These are phyloP conservation scores for Vitellaria paradoxa DNA, from an alignment of 179 eudicot species.

Conservation along the genomic window DNA sequence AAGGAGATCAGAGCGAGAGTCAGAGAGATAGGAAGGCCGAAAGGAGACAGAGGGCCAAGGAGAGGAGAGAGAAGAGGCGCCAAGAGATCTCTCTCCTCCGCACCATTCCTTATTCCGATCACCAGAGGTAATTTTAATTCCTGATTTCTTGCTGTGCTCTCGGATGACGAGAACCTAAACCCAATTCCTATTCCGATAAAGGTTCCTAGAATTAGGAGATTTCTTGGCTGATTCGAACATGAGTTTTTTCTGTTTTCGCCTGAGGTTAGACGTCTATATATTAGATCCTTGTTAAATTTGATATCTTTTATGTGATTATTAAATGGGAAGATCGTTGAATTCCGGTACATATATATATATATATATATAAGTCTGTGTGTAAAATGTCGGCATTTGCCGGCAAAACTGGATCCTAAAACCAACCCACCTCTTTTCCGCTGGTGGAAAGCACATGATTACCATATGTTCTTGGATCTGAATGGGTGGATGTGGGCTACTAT, in stretches of 20 bases:
- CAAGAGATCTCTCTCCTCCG: slow-evolving; percentile 76
- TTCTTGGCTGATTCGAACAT: not conserved
- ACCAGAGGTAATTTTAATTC: slow-evolving; percentile 43
- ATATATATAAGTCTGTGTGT: no score
- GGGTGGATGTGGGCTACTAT: no score
- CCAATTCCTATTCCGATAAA: not conserved
- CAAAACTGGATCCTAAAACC: no score
- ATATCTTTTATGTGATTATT: not conserved
- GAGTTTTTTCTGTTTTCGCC: not conserved
- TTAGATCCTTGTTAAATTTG: not conserved
- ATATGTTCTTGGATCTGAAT: no score
- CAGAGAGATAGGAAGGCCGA: slow-evolving; percentile 17
- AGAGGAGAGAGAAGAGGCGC: slow-evolving; percentile 65
- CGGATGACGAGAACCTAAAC: not conserved
- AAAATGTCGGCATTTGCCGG: no score
- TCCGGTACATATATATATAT: no score
- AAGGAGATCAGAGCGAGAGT: slow-evolving; percentile 4
- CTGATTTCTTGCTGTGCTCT: not conserved
- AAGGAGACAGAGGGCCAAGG: slow-evolving; percentile 49
- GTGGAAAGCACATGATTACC: no score
- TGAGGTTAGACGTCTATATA: not conserved
- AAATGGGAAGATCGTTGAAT: no score
- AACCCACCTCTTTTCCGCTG: no score
- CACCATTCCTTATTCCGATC: slow-evolving; percentile 74
- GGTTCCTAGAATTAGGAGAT: not conserved